Conservation (phyloP, 73 alveolate species). For the Loxodes magnus region DNA sequence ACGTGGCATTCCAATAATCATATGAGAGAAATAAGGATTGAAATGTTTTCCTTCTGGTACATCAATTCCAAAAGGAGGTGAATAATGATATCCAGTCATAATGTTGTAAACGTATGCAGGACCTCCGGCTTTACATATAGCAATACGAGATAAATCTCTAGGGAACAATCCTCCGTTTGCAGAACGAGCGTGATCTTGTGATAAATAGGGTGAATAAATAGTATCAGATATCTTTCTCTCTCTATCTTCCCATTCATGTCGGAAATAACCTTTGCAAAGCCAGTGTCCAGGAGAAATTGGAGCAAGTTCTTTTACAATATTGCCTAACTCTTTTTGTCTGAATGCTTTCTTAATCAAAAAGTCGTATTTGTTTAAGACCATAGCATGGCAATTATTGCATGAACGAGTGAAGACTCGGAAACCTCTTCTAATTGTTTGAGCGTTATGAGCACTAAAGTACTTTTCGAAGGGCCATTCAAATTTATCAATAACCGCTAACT, state of each 20-base stretch:
- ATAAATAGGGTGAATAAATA: conserved; percentile 85
- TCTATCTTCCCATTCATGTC: conserved; percentile 90
- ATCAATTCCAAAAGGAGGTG: conserved; percentile 82
- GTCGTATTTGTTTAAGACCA: conserved; percentile 78
- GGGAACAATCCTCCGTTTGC: conserved; percentile 93
- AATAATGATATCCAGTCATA: conserved; percentile 84
- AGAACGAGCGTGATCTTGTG: conserved; percentile 82
- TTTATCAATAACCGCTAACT: conserved; percentile 79
- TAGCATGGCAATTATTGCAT: conserved; percentile 88
- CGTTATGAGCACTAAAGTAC: conserved; percentile 71
- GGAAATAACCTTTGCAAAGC: conserved; percentile 71
- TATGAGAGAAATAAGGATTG: conserved; percentile 91
- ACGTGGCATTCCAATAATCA: conserved; percentile 90
- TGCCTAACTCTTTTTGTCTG: conserved; percentile 75
- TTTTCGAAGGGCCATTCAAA: conserved; percentile 82
- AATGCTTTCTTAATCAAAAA: conserved; percentile 76
- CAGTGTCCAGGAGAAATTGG: conserved; percentile 81
- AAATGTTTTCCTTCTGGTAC: conserved; percentile 84
- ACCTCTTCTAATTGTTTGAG: conserved; percentile 86
- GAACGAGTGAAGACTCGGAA: conserved; percentile 77
- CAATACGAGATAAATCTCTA: conserved; percentile 74
- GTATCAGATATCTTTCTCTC: conserved; percentile 79
- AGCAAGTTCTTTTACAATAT: conserved; percentile 60
- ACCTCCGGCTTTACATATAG: conserved; percentile 72
- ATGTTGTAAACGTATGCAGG: conserved; percentile 72